Evolutionary conservation across 2,329 filamentous ascomycete genomes (phyloP).

Genomic region (Penicillium paneum): DNA sequence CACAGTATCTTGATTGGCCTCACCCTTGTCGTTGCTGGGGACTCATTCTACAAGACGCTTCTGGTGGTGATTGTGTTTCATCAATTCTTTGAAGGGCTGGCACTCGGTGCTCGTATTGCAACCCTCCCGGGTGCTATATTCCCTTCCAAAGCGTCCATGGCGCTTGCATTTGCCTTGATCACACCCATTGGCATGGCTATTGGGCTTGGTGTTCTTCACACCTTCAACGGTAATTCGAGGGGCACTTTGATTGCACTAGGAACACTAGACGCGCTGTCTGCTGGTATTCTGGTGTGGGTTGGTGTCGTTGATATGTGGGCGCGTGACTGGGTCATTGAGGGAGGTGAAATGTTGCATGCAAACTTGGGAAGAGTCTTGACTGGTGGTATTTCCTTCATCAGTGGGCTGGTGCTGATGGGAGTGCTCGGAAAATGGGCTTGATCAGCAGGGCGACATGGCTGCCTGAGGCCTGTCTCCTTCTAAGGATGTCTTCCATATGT

Average conservation of each 20-base stretch:
- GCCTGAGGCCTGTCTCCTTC: no score
- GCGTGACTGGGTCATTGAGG: constrained; percentile 65
- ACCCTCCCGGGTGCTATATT: constrained; percentile 44
- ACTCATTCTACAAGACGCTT: constrained; percentile 52
- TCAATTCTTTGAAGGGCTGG: constrained; percentile 74
- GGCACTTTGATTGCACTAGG: constrained; percentile 68
- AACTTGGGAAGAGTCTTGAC: constrained; percentile 48
- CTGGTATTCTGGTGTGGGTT: constrained; percentile 76
- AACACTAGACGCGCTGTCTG: constrained; percentile 69
- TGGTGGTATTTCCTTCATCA: constrained; percentile 55
- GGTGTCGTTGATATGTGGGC: constrained; percentile 78
- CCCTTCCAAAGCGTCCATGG: constrained; percentile 57
- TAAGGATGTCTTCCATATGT: no score
- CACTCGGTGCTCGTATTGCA: constrained; percentile 68
- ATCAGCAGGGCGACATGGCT: background rate
- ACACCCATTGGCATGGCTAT: constrained; percentile 79
- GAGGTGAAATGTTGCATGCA: constrained; percentile 56
- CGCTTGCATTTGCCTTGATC: constrained; percentile 62
- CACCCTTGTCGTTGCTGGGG: constrained; percentile 47
- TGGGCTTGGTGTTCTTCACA: constrained; percentile 66
- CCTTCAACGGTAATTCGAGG: constrained; percentile 70
- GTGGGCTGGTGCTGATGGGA: constrained; percentile 67
- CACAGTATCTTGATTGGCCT: constrained; percentile 60
- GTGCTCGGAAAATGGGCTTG: constrained; percentile 72
- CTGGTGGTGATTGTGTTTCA: constrained; percentile 70